Evolutionary conservation across 495 filamentous ascomycete species (phyloP).

Genomic region (Cryomyces antarcticus): DNA sequence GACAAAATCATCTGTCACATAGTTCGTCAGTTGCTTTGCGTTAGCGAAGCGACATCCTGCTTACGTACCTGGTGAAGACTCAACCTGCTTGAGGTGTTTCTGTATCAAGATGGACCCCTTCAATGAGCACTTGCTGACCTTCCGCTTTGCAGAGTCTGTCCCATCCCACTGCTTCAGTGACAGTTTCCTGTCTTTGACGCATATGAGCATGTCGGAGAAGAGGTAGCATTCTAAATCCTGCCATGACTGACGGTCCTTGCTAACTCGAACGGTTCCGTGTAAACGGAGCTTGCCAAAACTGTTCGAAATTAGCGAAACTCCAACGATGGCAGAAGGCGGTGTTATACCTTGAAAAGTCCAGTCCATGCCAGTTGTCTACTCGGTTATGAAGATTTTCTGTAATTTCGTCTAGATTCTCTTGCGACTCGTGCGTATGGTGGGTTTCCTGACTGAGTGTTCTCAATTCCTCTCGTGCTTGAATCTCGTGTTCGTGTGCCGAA

Average conservation of each 20-base stretch:
- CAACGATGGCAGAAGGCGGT: background rate
- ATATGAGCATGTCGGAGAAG: slow-evolving; percentile 98
- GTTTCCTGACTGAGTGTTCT: slow-evolving; percentile 6
- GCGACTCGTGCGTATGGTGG: slow-evolving; percentile 23
- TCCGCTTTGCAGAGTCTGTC: slow-evolving; percentile 19
- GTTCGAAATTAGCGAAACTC: slow-evolving; percentile 1
- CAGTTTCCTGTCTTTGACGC: slow-evolving; percentile 88
- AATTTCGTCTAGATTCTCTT: slow-evolving; percentile 58
- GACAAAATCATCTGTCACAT: slow-evolving; percentile 48
- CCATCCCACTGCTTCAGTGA: slow-evolving; percentile 39
- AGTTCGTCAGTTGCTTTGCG: slow-evolving; percentile 2
- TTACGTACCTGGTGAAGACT: slow-evolving; percentile 33
- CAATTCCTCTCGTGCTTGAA: slow-evolving; percentile 8
- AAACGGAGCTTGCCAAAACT: slow-evolving; percentile 88
- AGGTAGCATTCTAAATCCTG: slow-evolving; percentile 96
- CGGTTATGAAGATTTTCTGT: slow-evolving; percentile 68
- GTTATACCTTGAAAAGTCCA: slow-evolving; percentile 73
- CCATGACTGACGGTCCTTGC: slow-evolving; percentile 94
- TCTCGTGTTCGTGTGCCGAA: slow-evolving; percentile 20
- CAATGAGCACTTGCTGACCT: slow-evolving; percentile 62
- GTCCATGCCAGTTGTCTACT: slow-evolving; percentile 96
- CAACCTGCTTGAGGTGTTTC: slow-evolving; percentile 88
- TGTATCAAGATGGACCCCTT: slow-evolving; percentile 98
- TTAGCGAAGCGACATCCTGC: background rate
- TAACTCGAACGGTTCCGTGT: slow-evolving; percentile 79